Conservation (phyloP, 2,329 filamentous ascomycete genomes). For the Lasiodiplodia citricola region DNA sequence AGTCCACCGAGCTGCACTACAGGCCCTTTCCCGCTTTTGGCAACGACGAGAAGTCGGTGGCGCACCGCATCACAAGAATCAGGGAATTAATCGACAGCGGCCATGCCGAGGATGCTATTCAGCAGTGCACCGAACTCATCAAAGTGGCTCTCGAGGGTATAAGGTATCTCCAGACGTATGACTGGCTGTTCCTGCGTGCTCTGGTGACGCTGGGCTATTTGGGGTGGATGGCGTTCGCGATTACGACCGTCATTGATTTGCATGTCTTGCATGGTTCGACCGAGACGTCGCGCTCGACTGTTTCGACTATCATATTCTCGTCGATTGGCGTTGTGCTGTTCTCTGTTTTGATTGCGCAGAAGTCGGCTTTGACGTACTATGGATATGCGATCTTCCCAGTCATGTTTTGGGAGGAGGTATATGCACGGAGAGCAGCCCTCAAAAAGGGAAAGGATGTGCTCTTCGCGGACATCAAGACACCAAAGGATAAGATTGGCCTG, state of each 20-base stretch:
- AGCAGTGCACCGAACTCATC: slow-evolving; percentile 77
- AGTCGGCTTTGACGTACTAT: slow-evolving; percentile 85
- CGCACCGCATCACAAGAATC: slow-evolving; percentile 72
- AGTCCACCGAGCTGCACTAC: slow-evolving; percentile 75
- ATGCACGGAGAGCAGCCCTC: slow-evolving; percentile 74
- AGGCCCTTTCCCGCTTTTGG: slow-evolving; percentile 73
- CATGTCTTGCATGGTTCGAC: slow-evolving; percentile 79
- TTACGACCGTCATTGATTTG: slow-evolving; percentile 85
- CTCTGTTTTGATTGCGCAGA: slow-evolving; percentile 78
- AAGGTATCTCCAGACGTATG: slow-evolving; percentile 95
- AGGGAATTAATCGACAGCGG: slow-evolving; percentile 68
- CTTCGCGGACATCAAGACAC: slow-evolving; percentile 70
- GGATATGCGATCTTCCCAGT: slow-evolving; percentile 90
- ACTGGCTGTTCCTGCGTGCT: slow-evolving; percentile 93
- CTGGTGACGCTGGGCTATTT: slow-evolving; percentile 90
- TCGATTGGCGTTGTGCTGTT: slow-evolving; percentile 78
- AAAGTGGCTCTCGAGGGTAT: slow-evolving; percentile 79
- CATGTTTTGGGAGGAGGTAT: slow-evolving; percentile 96
- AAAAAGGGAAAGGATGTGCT: slow-evolving; percentile 69
- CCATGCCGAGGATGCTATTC: slow-evolving; percentile 77
- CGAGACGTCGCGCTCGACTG: slow-evolving; percentile 65
- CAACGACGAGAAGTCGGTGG: slow-evolving; percentile 66
- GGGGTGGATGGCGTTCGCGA: slow-evolving; percentile 92
- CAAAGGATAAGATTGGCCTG: slow-evolving; percentile 63
- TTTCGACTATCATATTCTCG: slow-evolving; percentile 70